A percentile compares a stretch with the other conserved stretches of the same genome.
These are phyloP conservation scores for Vigna angularis DNA, from an alignment of 306 rosid species.

Conservation along the genomic window DNA sequence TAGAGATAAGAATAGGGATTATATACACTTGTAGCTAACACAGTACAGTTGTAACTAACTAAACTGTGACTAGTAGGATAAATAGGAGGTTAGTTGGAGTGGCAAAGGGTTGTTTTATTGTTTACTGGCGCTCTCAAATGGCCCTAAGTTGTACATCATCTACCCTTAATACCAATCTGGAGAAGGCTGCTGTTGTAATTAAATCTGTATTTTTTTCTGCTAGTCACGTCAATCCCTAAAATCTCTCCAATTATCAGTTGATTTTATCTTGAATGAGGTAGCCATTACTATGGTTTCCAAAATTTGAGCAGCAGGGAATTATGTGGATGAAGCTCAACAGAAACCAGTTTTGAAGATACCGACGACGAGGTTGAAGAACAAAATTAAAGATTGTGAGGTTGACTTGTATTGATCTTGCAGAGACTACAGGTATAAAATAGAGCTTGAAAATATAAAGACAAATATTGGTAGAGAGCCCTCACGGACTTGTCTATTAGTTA, in stretches of 20 bases:
- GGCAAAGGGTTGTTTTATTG: not conserved
- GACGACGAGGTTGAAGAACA: constrained; percentile 21
- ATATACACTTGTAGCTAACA: not conserved
- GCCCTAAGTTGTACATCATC: not conserved
- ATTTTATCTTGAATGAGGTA: not conserved
- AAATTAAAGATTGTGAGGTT: constrained; percentile 18
- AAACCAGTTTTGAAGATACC: not conserved
- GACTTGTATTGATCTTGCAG: constrained; percentile 11
- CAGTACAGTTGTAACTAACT: not conserved
- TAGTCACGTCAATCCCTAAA: not conserved
- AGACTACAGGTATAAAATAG: constrained; percentile 4
- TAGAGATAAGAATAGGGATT: not conserved
- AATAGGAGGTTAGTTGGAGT: not conserved
- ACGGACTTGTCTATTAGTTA: not conserved
- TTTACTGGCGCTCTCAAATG: not conserved
- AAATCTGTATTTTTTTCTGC: not conserved
- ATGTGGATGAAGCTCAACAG: not conserved
- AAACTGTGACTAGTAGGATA: not conserved
- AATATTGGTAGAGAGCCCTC: not conserved
- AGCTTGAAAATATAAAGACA: constrained; percentile 21
- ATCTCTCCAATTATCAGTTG: not conserved
- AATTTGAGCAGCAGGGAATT: constrained; percentile 12
- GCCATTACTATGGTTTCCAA: constrained; percentile 6
- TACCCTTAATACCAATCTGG: not conserved
- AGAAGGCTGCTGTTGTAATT: not conserved